phyloP scores from a whole-genome alignment of 371 early-diverging fungal genomes.

The Apophysomyces ossiformis region DNA sequence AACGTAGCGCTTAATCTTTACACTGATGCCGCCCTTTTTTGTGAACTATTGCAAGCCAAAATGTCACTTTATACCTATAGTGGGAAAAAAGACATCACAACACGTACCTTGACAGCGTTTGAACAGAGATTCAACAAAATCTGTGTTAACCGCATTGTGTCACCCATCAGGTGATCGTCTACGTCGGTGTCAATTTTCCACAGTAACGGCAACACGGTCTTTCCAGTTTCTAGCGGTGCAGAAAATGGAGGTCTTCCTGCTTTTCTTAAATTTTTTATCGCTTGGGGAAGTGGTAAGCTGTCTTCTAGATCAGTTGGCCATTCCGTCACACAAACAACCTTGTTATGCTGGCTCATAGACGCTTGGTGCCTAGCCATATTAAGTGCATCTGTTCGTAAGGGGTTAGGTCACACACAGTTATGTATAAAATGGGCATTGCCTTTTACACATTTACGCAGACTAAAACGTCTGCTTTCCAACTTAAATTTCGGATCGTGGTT shows the following conservation, averaged over 20 bases:
- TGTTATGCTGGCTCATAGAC: slow-evolving; percentile 48
- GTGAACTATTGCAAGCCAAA: slow-evolving; percentile 36
- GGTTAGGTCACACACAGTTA: background rate
- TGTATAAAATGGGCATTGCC: slow-evolving; percentile 34
- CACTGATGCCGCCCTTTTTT: slow-evolving; percentile 46
- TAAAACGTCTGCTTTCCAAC: slow-evolving; percentile 58
- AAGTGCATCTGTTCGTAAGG: slow-evolving; percentile 36
- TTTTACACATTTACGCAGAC: slow-evolving; percentile 64
- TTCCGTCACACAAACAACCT: slow-evolving; percentile 55
- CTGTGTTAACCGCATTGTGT: slow-evolving; percentile 62
- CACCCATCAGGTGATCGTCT: slow-evolving; percentile 61
- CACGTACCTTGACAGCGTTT: slow-evolving; percentile 60
- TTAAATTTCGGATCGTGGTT: slow-evolving; percentile 66
- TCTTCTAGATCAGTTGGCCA: slow-evolving; percentile 61
- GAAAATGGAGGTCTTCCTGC: slow-evolving; percentile 15
- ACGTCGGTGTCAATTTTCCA: slow-evolving; percentile 64
- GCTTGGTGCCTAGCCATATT: slow-evolving; percentile 59
- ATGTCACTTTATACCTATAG: slow-evolving; percentile 9
- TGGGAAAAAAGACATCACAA: too few species aligned
- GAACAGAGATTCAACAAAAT: slow-evolving; percentile 64
- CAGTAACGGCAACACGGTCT: slow-evolving; percentile 55
- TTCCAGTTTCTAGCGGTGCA: slow-evolving; percentile 32
- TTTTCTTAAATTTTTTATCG: slow-evolving; percentile 33
- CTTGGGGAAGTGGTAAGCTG: slow-evolving; percentile 43
- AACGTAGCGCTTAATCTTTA: slow-evolving; percentile 41